phyloP scores from a whole-genome alignment of 768 basidiomycete genomes.

The Pleurotus citrinopileatus region DNA sequence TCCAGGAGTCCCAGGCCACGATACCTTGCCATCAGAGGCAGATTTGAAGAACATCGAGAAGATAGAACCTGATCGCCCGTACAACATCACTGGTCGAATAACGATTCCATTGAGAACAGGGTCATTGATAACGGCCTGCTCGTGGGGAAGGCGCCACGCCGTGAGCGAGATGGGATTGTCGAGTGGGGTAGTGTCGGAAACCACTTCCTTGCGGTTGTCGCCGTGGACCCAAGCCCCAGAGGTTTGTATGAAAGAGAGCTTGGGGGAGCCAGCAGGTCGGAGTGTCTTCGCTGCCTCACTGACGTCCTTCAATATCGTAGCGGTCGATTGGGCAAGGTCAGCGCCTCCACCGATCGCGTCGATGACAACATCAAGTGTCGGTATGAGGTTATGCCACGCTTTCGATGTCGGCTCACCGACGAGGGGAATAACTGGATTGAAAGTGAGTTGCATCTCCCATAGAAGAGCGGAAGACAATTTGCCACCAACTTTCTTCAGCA shows the following conservation, averaged over 20 bases:
- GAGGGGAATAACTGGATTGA: slow-evolving; percentile 36
- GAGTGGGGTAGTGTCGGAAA: slow-evolving; percentile 33
- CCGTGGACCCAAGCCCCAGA: slow-evolving; percentile 45
- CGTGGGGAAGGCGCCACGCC: slow-evolving; percentile 30
- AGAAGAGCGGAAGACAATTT: not conserved
- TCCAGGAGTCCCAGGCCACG: not conserved
- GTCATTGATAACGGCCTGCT: slow-evolving; percentile 27
- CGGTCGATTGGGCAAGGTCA: slow-evolving; percentile 15
- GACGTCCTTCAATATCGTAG: slow-evolving; percentile 21
- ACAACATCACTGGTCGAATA: slow-evolving; percentile 40
- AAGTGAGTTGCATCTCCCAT: not conserved
- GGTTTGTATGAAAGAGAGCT: slow-evolving; percentile 42
- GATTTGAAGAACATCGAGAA: slow-evolving; percentile 29
- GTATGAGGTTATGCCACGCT: slow-evolving; percentile 23
- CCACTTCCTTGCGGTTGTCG: slow-evolving; percentile 27
- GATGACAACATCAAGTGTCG: slow-evolving; percentile 31
- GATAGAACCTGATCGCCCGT: slow-evolving; percentile 40
- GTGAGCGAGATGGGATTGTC: slow-evolving; percentile 20
- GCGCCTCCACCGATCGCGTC: slow-evolving; percentile 24
- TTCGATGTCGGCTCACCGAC: slow-evolving; percentile 22
- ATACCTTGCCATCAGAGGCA: slow-evolving; percentile 25
- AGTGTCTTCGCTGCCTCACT: slow-evolving; percentile 19
- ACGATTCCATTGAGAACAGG: slow-evolving; percentile 38
- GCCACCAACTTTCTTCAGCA: slow-evolving; percentile 35
- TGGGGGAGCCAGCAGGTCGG: slow-evolving; percentile 29